These are phyloP conservation scores for Cryptococcus jaspeensis DNA, from an alignment of 1,284 basidiomycete species.

Conservation along the genomic window DNA sequence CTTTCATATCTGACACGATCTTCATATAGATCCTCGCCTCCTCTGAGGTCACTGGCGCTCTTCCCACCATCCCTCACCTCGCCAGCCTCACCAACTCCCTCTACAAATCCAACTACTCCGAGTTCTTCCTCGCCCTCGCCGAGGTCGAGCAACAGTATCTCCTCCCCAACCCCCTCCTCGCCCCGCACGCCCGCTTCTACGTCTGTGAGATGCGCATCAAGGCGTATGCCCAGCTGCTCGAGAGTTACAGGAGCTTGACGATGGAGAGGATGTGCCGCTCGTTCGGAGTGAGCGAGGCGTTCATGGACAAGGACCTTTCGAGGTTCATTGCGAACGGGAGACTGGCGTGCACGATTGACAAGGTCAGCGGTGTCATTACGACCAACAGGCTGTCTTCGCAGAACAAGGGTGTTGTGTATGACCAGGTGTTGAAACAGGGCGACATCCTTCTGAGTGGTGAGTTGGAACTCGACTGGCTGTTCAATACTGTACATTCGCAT, in stretches of 20 bases:
- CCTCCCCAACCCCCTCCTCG: conserved; percentile 78
- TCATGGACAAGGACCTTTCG: conserved; percentile 89
- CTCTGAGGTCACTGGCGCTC: conserved; percentile 56
- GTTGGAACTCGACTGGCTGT: conserved; percentile 14
- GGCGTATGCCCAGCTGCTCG: conserved; percentile 87
- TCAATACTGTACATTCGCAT: neutral
- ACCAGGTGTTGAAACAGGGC: conserved; percentile 81
- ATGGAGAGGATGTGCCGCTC: conserved; percentile 80
- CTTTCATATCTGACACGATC: too few relatives aligned
- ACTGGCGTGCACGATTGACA: conserved; percentile 88
- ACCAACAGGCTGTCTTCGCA: conserved; percentile 79
- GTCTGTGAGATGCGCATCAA: conserved; percentile 95
- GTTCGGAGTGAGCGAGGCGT: conserved; percentile 86
- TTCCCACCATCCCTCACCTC: conserved; percentile 55
- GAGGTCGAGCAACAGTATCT: conserved; percentile 85
- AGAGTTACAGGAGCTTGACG: conserved; percentile 87
- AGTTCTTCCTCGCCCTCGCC: conserved; percentile 88
- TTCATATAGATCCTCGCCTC: conserved; percentile 57
- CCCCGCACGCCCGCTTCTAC: conserved; percentile 85
- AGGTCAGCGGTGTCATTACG: conserved; percentile 88
- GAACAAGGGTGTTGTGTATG: conserved; percentile 84
- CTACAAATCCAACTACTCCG: conserved; percentile 91
- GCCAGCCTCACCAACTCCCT: conserved; percentile 59
- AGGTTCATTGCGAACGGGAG: conserved; percentile 90
- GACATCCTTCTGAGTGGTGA: conserved; percentile 75